A percentile compares a stretch with the other conserved stretches of the same genome.
Evolutionary conservation across 2,329 filamentous ascomycete species (phyloP).

Genomic region (Malbranchea zuffiana): DNA sequence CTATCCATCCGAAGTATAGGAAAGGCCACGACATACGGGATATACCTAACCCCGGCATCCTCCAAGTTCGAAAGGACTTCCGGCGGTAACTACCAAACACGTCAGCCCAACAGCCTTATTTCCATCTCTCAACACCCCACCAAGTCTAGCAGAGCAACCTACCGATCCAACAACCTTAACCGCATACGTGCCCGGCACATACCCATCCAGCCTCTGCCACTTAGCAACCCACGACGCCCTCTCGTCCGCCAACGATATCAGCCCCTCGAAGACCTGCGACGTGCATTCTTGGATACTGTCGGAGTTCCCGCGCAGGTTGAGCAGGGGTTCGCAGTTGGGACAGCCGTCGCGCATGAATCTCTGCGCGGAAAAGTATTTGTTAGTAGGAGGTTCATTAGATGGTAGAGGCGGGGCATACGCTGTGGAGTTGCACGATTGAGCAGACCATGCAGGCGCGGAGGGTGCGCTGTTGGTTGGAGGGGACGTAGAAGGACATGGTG

Average conservation of each 20-base stretch:
- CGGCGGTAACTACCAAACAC: conserved; percentile 40
- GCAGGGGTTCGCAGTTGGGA: conserved; percentile 91
- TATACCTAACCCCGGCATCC: conserved; percentile 50
- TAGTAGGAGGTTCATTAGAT: conserved; percentile 12
- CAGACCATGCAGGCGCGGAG: conserved; percentile 98
- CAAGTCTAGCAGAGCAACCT: conserved; percentile 21
- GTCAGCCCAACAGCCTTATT: neutral
- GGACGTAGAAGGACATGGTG: conserved; percentile 48
- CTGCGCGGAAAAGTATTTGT: conserved; percentile 34
- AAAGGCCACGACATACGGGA: conserved; percentile 37
- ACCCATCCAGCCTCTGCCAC: conserved; percentile 84
- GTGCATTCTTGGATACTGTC: conserved; percentile 89
- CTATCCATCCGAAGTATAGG: neutral
- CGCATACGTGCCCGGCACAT: conserved; percentile 82
- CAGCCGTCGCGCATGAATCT: conserved; percentile 81
- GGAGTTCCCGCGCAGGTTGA: conserved; percentile 65
- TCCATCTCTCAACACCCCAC: neutral
- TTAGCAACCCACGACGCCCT: conserved; percentile 84
- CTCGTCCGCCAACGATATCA: conserved; percentile 79
- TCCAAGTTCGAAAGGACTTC: conserved; percentile 47
- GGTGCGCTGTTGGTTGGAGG: conserved; percentile 66
- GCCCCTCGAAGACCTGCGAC: conserved; percentile 86
- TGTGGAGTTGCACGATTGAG: conserved; percentile 78
- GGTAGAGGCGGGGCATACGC: conserved; percentile 37
- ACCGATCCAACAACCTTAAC: conserved; percentile 81